Conservation (phyloP, 768 basidiomycete genomes). For the Scleroderma bovista region DNA sequence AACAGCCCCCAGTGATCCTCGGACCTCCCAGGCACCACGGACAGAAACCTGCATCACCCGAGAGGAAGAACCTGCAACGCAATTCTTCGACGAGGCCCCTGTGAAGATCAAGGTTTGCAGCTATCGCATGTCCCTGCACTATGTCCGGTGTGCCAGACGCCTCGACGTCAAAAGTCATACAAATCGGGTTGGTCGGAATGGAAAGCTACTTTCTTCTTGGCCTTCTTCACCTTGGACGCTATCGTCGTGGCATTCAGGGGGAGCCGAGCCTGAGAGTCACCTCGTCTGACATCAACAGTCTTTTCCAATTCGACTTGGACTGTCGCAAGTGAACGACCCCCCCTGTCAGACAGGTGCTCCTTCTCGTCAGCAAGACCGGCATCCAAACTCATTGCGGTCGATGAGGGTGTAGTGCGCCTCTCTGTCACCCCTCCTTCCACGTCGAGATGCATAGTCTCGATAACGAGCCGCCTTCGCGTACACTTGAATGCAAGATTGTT, state of each 20-base stretch:
- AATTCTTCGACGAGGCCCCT: too few relatives aligned
- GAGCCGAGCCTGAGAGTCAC: conserved; percentile 9
- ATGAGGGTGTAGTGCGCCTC: conserved; percentile 55
- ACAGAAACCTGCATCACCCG: too few relatives aligned
- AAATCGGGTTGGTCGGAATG: conserved; percentile 60
- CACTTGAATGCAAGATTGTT: conserved; percentile 96
- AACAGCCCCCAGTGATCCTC: not conserved
- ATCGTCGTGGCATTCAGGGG: conserved; percentile 1
- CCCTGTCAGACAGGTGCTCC: conserved; percentile 5
- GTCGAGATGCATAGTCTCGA: conserved; percentile 89
- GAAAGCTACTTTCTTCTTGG: conserved; percentile 67
- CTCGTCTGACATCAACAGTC: not conserved
- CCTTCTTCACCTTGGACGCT: conserved; percentile 36
- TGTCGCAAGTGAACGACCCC: conserved; percentile 27
- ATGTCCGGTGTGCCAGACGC: not conserved
- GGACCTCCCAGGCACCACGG: not conserved
- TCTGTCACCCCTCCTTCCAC: conserved; percentile 82
- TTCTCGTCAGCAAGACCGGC: conserved; percentile 15
- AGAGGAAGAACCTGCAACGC: too few relatives aligned
- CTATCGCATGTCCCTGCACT: too few relatives aligned
- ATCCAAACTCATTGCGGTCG: conserved; percentile 18
- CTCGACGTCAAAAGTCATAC: conserved; percentile 58
- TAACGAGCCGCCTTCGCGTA: conserved; percentile 77
- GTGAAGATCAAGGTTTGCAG: too few relatives aligned
- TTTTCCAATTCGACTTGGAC: conserved; percentile 43